Evolutionary conservation across 768 basidiomycete species (phyloP).

Genomic region (Pisolithus sp.): DNA sequence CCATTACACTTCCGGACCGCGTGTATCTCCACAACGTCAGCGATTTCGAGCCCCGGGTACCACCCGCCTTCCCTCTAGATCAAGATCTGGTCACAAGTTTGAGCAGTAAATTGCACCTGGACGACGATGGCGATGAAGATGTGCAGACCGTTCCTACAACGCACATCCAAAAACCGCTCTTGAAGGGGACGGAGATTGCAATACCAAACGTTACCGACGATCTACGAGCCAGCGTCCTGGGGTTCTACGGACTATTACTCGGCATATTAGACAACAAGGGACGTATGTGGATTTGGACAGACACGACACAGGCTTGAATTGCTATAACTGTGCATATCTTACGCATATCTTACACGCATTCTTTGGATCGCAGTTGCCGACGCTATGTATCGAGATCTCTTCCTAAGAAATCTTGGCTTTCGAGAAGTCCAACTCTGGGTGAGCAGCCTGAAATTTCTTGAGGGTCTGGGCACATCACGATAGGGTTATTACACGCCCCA

Average conservation of each 20-base stretch:
- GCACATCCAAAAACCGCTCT: conserved; percentile 13
- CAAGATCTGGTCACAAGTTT: conserved; percentile 16
- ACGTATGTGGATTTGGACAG: conserved; percentile 22
- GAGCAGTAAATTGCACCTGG: conserved; percentile 19
- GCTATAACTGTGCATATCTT: neutral
- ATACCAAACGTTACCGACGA: conserved; percentile 11
- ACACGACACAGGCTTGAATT: conserved; percentile 8
- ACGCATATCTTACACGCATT: neutral
- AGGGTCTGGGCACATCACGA: conserved; percentile 47
- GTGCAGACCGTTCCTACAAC: neutral
- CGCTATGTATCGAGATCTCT: neutral
- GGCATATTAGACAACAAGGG: conserved; percentile 16
- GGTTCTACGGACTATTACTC: conserved; percentile 33
- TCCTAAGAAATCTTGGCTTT: conserved; percentile 77
- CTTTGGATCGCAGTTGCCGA: too few relatives aligned
- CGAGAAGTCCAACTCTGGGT: conserved; percentile 93
- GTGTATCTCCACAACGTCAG: conserved; percentile 43
- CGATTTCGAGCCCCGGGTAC: conserved; percentile 38
- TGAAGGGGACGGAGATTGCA: conserved; percentile 17
- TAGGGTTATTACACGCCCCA: neutral
- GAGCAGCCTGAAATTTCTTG: conserved; percentile 81
- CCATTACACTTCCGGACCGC: conserved; percentile 35
- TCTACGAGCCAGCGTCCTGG: conserved; percentile 38
- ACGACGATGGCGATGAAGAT: conserved; percentile 22
- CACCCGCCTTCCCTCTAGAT: conserved; percentile 37